Evolutionary conservation across 768 basidiomycete species (phyloP), one percentile per base, ranked within the genome.

Genomic region (Pholiota molesta): DNA sequence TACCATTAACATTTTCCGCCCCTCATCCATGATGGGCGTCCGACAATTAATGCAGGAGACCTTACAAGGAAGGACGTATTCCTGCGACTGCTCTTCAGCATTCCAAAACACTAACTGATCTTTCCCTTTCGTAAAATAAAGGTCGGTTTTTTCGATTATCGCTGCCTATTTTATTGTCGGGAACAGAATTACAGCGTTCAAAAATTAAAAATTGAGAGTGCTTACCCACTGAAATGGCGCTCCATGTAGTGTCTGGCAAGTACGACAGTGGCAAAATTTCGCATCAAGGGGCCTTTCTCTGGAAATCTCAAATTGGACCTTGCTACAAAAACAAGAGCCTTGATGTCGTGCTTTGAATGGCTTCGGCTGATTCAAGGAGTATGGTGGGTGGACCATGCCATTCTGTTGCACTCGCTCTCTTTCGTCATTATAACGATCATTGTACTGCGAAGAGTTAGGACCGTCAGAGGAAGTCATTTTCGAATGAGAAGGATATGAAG

Each of bases 11-110:
- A 53, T 53, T 5, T 35, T 53, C n/a, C 29, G n/a, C 14, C 52
- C 52, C n/a, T 53, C 52, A 35, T 53, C 52, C 52, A 53, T 53
- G 29, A 53, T 53, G 8, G 52, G 52, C 11, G 52, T 33, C 29
- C 52, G 52, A 33, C 52, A 53, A 29, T 53, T 29, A n/a, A 21
- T 35, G 28, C 52, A 53, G 16, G 52, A 53, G 11, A 53, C 52
- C 33, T 53, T 53, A n/a, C 52, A 53, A n/a, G 52, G 52, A 28
- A 53, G 52, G 9, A 21, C 28, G 14, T 53, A 11, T 35, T 52
- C 51, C 11, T 28, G 51, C 9, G 23, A 28, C 51, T 53, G 5
- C 7, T 29, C 33, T 10, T 53, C 52, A 17, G 52, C 11, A 11
- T 31, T 53, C 52, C 52, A 29, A 8, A 53, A 53, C 13, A 53